Evolutionary conservation across 257 asterid species (phyloP), one percentile per base, ranked within the genome.

Genomic region (Solanum medicagineum): DNA sequence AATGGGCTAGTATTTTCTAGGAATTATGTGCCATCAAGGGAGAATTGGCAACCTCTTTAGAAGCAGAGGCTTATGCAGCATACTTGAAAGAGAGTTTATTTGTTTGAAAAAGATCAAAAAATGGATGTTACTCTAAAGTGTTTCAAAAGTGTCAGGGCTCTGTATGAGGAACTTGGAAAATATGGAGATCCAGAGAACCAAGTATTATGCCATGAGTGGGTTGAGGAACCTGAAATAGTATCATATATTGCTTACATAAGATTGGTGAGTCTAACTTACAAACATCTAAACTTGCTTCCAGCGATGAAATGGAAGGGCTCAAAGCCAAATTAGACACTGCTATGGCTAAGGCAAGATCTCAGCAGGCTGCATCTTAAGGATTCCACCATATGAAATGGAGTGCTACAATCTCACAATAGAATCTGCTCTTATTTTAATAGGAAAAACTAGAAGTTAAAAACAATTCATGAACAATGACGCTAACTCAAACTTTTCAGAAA

Each of bases 321-420:
- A 97, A 92, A 90, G 97, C 97, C 74, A 97, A 97, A 88, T 87
- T 97, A 88, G 99, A 97, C 98, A 98, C 98, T 90, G 98, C 87
- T 88, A 92, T 94, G 97, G 94, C 98, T 54, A 98, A 97, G 89
- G 98, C 97, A 88, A 97, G 99, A 87, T 93, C 98, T 69, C 99
- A 95, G 92, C 98, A 95, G 87, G 99, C 98, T 65, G 96, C 98
- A 87, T 95, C 98, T 36, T 90, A 29, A 29, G 3, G 32, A 29
- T 3, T 29, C 32, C 32, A 29, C 32, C 32, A 29, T 3, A 29
- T 29, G 32, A 2, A 29, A 29, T 29, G 32, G 32, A 29, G 32
- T 29, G 32, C 32, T 29, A 29, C 3, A 29, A 29, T 29, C 3
- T 29, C 32, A 29, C 3, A 29, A 29, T 29, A 29, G 32, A 29